Evolutionary conservation across 345 rosid species (phyloP).

Genomic region (Eucalyptus dawsonii): DNA sequence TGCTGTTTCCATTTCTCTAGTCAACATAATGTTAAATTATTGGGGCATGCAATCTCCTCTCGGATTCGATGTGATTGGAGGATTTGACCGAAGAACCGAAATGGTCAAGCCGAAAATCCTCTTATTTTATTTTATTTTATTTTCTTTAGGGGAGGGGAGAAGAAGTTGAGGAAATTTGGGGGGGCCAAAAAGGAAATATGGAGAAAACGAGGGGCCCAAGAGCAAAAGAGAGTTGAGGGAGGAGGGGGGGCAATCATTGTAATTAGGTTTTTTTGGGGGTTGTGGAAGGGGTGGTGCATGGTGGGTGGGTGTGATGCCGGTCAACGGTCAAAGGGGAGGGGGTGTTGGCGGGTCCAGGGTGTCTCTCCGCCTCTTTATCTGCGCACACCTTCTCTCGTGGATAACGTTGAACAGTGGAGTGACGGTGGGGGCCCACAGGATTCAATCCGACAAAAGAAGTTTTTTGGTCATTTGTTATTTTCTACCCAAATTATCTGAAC

Average conservation of each 20-base stretch:
- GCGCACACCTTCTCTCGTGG: background rate
- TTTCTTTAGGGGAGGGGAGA: background rate
- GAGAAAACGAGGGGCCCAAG: background rate
- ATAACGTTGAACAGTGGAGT: background rate
- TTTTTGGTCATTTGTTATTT: background rate
- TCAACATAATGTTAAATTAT: background rate
- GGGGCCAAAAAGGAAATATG: background rate
- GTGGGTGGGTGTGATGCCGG: background rate
- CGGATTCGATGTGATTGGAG: background rate
- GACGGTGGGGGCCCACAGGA: background rate
- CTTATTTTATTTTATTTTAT: background rate
- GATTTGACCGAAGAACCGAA: background rate
- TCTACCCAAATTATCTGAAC: background rate
- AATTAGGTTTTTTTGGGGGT: background rate
- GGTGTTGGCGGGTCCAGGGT: constrained; percentile 52
- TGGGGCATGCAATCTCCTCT: background rate
- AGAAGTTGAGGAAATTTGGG: background rate
- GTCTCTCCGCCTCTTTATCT: constrained; percentile 13
- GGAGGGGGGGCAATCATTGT: background rate
- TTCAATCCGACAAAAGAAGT: background rate
- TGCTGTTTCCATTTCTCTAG: background rate
- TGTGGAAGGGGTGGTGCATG: background rate
- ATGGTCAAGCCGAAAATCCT: background rate
- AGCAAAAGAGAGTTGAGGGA: background rate
- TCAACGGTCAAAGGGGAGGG: constrained; percentile 51